A percentile compares a stretch with the other conserved stretches of the same genome.
Conservation (phyloP, 148 eudicot genomes). For the Chenopodium formosanum region DNA sequence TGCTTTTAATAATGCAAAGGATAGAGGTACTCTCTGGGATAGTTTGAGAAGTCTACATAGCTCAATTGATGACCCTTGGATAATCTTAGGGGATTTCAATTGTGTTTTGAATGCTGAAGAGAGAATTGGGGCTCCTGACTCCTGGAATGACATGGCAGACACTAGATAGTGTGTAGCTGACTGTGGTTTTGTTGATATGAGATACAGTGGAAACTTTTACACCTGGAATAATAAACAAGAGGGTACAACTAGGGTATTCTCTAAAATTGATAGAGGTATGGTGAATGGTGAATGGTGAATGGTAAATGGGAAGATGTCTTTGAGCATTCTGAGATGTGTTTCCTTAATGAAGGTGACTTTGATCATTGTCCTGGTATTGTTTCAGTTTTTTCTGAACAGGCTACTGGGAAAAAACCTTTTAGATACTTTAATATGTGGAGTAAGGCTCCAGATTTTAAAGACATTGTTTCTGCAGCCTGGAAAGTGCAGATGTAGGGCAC, state of each 20-base stretch:
- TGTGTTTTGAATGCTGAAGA: not conserved
- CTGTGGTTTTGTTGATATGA: not conserved
- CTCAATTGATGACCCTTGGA: not conserved
- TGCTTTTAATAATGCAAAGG: not conserved
- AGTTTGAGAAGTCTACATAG: not conserved
- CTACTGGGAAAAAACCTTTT: not conserved
- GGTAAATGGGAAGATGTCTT: not conserved
- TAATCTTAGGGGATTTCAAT: not conserved
- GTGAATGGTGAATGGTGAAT: not conserved
- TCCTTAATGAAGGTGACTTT: not conserved
- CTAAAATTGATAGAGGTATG: not conserved
- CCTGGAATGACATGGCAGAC: not conserved
- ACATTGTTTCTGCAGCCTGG: not conserved
- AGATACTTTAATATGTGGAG: not conserved
- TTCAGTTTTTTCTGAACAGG: rapidly evolving
- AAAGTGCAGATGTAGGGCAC: rapidly evolving
- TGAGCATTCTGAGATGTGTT: not conserved
- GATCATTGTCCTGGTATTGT: not conserved
- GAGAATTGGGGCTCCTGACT: not conserved
- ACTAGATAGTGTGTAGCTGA: not conserved
- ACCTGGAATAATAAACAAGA: not conserved
- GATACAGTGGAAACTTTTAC: not conserved
- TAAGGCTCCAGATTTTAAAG: not conserved
- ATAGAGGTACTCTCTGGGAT: not conserved
- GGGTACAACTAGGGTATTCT: not conserved